Percentiles rank a stretch among this genome's conserved stretches.
Evolutionary conservation across 805 yeast genomes (phyloP).

Genomic region (Maudiozyma bulderi): DNA sequence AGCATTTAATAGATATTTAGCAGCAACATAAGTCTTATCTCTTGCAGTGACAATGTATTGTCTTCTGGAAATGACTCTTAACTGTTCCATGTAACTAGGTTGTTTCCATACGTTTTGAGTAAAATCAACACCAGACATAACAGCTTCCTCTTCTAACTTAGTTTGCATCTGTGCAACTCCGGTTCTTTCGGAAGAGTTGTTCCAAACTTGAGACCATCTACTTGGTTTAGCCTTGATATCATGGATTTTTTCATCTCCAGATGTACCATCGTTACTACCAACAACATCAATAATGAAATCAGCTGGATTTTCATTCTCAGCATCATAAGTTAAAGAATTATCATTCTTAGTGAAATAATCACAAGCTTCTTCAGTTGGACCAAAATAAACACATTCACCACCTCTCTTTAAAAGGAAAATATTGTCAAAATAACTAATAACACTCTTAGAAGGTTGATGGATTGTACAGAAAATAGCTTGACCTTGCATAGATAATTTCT

Average conservation of each 20-base stretch:
- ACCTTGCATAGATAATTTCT: slow-evolving; percentile 41
- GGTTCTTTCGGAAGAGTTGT: slow-evolving; percentile 9
- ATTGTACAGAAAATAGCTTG: slow-evolving; percentile 55
- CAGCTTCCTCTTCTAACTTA: slow-evolving; percentile 13
- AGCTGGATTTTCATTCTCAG: slow-evolving; percentile 54
- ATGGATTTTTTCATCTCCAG: slow-evolving; percentile 1
- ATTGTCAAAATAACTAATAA: slow-evolving; percentile 52
- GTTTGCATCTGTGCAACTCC: slow-evolving; percentile 3
- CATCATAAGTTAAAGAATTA: slow-evolving; percentile 43
- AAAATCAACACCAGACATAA: slow-evolving; percentile 12
- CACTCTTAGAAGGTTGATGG: slow-evolving; percentile 57
- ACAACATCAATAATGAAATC: slow-evolving; percentile 64
- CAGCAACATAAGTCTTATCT: slow-evolving; percentile 49
- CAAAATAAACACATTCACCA: slow-evolving; percentile 64
- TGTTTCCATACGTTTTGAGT: slow-evolving; percentile 12
- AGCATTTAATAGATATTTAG: slow-evolving; percentile 46
- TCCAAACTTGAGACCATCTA: slow-evolving; percentile 21
- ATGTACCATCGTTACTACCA: slow-evolving; percentile 43
- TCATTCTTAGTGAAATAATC: slow-evolving; percentile 46
- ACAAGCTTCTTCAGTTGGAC: slow-evolving; percentile 57
- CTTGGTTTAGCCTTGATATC: background rate
- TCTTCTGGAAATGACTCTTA: slow-evolving; percentile 34
- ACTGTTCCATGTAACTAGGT: slow-evolving; percentile 39
- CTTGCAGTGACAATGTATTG: slow-evolving; percentile 44
- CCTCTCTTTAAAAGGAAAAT: slow-evolving; percentile 55